These are phyloP conservation scores for Pouteria glomerata DNA, from an alignment of 148 eudicot species.

Conservation along the genomic window DNA sequence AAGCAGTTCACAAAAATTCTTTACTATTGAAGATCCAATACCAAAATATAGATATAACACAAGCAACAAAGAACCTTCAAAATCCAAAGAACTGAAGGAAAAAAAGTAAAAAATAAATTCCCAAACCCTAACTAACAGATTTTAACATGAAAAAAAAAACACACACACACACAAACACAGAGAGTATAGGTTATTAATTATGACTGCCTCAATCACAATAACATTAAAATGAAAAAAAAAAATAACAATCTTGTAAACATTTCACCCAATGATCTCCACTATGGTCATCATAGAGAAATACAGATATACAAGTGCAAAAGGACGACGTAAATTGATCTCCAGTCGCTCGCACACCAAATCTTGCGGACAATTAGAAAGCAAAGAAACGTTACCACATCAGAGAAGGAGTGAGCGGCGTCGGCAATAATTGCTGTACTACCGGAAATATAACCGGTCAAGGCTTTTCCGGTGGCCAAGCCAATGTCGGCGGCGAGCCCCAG, in stretches of 20 bases:
- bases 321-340: no score
- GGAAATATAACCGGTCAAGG: slow-evolving; percentile 72
- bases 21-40: no score
- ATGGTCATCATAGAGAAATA: background rate
- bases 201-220: no score
- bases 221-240: background rate
- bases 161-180: no score
- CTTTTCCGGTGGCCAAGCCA: slow-evolving; percentile 74
- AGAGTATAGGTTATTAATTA: no score
- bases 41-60: no score
- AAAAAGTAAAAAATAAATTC: no score
- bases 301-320: background rate
- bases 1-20: no score
- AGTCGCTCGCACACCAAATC: background rate
- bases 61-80: no score
- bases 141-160: no score
- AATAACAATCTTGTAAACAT: background rate
- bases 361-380: background rate
- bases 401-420: slow-evolving; percentile 95
- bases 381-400: slow-evolving; percentile 68
- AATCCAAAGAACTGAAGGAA: no score
- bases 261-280: background rate
- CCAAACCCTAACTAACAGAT: no score
- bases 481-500: slow-evolving; percentile 88
- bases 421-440: slow-evolving; percentile 97